A percentile compares a stretch with the other conserved stretches of the same genome.
Evolutionary conservation across 1,284 basidiomycete genomes (phyloP).

Genomic region (Vanrija sp.): DNA sequence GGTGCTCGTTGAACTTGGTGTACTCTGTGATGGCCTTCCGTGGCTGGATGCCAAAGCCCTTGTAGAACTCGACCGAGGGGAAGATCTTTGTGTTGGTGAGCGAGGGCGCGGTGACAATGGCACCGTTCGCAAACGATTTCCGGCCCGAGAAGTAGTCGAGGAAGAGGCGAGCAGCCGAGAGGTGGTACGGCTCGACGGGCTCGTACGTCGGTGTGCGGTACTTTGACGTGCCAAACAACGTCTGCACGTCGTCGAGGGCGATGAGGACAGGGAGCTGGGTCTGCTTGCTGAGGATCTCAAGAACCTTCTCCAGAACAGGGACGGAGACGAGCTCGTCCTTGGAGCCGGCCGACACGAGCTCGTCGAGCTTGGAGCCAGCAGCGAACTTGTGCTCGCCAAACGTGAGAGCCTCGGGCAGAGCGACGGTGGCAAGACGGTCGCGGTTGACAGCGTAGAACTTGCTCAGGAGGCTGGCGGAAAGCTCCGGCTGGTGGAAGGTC

Average conservation of each 20-base stretch:
- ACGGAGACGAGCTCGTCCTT: slow-evolving; percentile 60
- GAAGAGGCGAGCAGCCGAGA: slow-evolving; percentile 72
- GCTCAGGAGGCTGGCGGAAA: slow-evolving; percentile 42
- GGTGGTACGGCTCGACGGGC: slow-evolving; percentile 69
- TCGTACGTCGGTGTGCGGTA: slow-evolving; percentile 78
- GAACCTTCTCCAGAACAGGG: slow-evolving; percentile 60
- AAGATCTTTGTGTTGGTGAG: slow-evolving; percentile 25
- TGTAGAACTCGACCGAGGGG: slow-evolving; percentile 25
- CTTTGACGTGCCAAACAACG: slow-evolving; percentile 65
- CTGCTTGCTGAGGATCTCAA: slow-evolving; percentile 67
- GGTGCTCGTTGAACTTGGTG: slow-evolving; percentile 32
- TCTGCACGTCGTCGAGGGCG: slow-evolving; percentile 82
- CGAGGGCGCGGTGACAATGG: slow-evolving; percentile 39
- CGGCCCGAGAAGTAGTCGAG: slow-evolving; percentile 72
- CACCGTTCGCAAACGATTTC: slow-evolving; percentile 56
- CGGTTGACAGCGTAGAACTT: slow-evolving; percentile 46
- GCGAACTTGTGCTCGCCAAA: slow-evolving; percentile 52
- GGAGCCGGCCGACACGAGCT: slow-evolving; percentile 61
- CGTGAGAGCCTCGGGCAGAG: slow-evolving; percentile 19
- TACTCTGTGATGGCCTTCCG: slow-evolving; percentile 34
- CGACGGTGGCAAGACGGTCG: slow-evolving; percentile 31
- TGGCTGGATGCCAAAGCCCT: slow-evolving; percentile 26
- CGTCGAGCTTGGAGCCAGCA: slow-evolving; percentile 55
- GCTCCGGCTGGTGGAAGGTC: slow-evolving; percentile 71
- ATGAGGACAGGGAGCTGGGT: slow-evolving; percentile 71